These are phyloP conservation scores for Basidiobolus meristosporus DNA, from an alignment of 371 early-diverging fungal genomes.

Conservation along the genomic window DNA sequence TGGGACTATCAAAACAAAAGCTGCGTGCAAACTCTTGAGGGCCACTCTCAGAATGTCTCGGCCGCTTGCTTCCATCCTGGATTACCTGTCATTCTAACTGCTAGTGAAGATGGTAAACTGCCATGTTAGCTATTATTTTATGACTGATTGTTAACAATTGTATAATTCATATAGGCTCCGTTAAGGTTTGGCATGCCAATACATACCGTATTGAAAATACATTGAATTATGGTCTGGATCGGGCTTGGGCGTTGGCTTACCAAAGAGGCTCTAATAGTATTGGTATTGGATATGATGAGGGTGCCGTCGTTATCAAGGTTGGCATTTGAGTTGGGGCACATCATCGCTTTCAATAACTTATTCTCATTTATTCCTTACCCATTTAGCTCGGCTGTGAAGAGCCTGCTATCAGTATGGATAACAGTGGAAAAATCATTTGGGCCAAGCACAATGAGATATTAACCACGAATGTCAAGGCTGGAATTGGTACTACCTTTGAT, in stretches of 20 bases:
- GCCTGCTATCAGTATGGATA: slow-evolving; percentile 94
- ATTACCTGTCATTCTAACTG: slow-evolving; percentile 89
- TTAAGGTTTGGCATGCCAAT: slow-evolving; percentile 94
- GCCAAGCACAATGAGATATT: slow-evolving; percentile 90
- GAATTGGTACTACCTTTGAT: slow-evolving; percentile 19
- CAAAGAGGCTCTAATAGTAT: slow-evolving; percentile 74
- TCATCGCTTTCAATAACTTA: not conserved
- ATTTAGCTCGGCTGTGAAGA: slow-evolving; percentile 75
- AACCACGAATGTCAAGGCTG: slow-evolving; percentile 78
- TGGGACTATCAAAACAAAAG: slow-evolving; percentile 99
- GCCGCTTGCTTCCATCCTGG: slow-evolving; percentile 92
- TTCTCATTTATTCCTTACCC: too few species aligned
- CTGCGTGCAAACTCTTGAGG: slow-evolving; percentile 92
- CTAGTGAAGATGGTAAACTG: slow-evolving; percentile 86
- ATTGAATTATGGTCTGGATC: slow-evolving; percentile 89
- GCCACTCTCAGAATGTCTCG: slow-evolving; percentile 95
- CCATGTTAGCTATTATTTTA: too few species aligned
- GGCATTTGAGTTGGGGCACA: not conserved
- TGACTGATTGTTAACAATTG: too few species aligned
- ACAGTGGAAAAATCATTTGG: slow-evolving; percentile 93
- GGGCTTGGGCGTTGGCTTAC: slow-evolving; percentile 87
- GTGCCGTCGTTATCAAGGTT: slow-evolving; percentile 77
- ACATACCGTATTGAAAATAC: slow-evolving; percentile 91
- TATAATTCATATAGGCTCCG: too few species aligned
- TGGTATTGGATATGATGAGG: slow-evolving; percentile 91